These are phyloP conservation scores for Jamesozyma jinghongensis DNA, from an alignment of 805 yeast genomes.

Conservation along the genomic window DNA sequence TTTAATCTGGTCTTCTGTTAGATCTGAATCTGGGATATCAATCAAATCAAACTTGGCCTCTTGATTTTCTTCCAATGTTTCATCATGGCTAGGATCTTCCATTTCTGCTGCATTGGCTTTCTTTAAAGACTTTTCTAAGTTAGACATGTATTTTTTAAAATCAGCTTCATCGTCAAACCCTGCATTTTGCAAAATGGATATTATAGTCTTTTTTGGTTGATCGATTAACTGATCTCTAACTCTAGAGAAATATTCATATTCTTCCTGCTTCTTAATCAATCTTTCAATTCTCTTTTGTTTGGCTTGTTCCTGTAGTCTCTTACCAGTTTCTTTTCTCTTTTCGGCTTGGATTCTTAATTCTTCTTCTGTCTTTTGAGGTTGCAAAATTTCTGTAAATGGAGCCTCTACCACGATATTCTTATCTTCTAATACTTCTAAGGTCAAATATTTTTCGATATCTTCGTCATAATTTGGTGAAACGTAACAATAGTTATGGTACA, in stretches of 20 bases:
- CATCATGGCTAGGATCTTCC: constrained; percentile 47
- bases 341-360: constrained; percentile 71
- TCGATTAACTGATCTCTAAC: constrained; percentile 44
- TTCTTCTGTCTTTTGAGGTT: constrained; percentile 71
- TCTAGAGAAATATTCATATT: constrained; percentile 57
- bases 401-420: constrained; percentile 78
- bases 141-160: constrained; percentile 53
- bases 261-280: constrained; percentile 69
- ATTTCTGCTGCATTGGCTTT: constrained; percentile 56
- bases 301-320: constrained; percentile 87
- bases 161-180: constrained; percentile 74
- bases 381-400: constrained; percentile 59
- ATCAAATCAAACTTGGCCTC: constrained; percentile 57
- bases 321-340: constrained; percentile 75
- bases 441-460: constrained; percentile 51
- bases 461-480: constrained; percentile 57
- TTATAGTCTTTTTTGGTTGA: constrained; percentile 45
- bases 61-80: constrained; percentile 34
- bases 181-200: constrained; percentile 51
- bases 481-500: constrained; percentile 72
- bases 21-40: constrained; percentile 75
- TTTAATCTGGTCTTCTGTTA: constrained; percentile 68
- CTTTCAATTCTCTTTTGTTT: constrained; percentile 75
- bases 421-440: constrained; percentile 51
- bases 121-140: constrained; percentile 60